A percentile compares a stretch with the other conserved stretches of the same genome.
phyloP scores from a whole-genome alignment of 345 rosid genomes.

The Syzygium aqueum region DNA sequence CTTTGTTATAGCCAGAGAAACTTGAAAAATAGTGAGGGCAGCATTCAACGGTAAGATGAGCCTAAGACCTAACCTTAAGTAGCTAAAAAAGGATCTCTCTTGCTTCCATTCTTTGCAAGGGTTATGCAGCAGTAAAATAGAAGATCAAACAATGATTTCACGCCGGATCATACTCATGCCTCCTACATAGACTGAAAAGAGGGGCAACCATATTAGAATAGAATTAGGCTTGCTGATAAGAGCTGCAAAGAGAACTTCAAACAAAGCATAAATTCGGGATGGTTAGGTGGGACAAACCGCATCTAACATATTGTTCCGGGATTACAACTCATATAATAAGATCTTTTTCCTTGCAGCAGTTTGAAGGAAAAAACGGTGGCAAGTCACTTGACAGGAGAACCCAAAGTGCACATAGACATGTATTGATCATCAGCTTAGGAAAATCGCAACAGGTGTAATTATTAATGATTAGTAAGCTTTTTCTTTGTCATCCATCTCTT shows the following conservation, averaged over 20 bases:
- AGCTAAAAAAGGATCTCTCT: background rate
- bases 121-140: background rate
- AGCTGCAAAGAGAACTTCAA: background rate
- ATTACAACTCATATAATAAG: background rate
- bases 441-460: background rate
- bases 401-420: background rate
- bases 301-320: background rate
- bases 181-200: background rate
- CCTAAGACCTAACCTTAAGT: background rate
- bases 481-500: constrained; percentile 50
- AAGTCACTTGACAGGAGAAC: background rate
- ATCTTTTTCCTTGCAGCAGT: background rate
- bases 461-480: constrained; percentile 10
- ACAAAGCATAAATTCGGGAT: background rate
- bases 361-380: background rate
- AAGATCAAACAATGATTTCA: background rate
- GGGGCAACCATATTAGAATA: background rate
- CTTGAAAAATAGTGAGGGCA: background rate
- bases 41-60: background rate
- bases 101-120: background rate
- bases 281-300: background rate
- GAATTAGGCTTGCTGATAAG: background rate
- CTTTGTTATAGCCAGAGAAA: background rate
- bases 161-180: background rate
- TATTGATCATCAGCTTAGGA: background rate